Evolutionary conservation across 208 protist species (phyloP).

Genomic region (Trypanosomatidae sp.): DNA sequence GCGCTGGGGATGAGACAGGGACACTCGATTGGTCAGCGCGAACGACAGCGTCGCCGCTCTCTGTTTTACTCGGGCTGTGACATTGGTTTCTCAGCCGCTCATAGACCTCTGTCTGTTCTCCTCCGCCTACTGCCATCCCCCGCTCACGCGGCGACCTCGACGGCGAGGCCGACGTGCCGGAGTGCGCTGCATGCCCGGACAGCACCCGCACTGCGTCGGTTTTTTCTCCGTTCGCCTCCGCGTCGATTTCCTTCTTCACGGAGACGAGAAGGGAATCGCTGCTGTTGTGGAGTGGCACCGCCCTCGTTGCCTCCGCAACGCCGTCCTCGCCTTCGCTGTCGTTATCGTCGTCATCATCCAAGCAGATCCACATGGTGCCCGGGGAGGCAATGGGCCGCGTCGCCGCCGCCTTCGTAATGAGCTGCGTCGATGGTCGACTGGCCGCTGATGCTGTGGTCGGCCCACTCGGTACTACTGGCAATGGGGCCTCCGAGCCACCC

Average conservation of each 20-base stretch:
- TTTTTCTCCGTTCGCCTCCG: neutral
- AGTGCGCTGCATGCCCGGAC: neutral
- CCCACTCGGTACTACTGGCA: neutral
- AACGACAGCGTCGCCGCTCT: neutral
- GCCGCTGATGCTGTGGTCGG: neutral
- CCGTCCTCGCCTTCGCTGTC: constrained; percentile 7
- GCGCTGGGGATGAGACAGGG: neutral
- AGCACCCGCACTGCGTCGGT: neutral
- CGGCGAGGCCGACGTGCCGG: neutral
- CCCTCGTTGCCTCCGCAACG: neutral
- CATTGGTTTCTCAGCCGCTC: neutral
- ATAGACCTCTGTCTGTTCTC: neutral
- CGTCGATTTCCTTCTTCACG: constrained; percentile 6
- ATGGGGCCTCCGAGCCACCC: neutral
- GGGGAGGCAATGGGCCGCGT: constrained; percentile 55
- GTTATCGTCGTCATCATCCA: constrained; percentile 71
- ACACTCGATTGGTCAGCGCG: neutral
- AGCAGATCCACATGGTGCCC: constrained; percentile 73
- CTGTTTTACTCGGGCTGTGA: neutral
- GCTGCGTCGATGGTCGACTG: constrained; percentile 44
- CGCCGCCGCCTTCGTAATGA: constrained; percentile 56
- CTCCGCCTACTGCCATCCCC: neutral
- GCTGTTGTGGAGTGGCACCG: neutral
- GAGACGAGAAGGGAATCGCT: too few species aligned
- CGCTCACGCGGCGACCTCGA: neutral